Evolutionary conservation across 108 stramenopile species (phyloP).

Genomic region (Pseudonitzschia pungens): DNA sequence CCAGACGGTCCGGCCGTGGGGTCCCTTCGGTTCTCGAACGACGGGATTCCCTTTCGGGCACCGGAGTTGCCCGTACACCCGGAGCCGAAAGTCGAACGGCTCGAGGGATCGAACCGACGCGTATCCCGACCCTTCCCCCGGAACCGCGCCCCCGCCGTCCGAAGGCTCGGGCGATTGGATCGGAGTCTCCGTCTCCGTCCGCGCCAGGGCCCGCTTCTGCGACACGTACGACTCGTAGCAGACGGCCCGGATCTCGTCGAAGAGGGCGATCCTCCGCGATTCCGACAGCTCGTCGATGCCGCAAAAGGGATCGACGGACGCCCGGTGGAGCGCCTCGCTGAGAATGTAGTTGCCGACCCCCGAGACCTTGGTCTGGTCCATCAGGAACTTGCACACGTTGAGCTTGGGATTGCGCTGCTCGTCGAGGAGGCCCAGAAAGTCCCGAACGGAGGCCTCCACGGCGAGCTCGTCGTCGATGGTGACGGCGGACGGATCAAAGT

Average conservation of each 20-base stretch:
- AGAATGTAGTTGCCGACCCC: slow-evolving; percentile 81
- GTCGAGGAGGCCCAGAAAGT: slow-evolving; percentile 28
- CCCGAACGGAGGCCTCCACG: not conserved
- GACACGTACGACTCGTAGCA: slow-evolving; percentile 55
- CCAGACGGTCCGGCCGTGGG: slow-evolving; percentile 81
- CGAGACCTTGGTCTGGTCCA: slow-evolving; percentile 71
- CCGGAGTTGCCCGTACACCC: slow-evolving; percentile 64
- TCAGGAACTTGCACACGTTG: slow-evolving; percentile 85
- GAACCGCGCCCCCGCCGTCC: too few species aligned
- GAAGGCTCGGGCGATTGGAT: too few species aligned
- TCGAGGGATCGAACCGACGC: slow-evolving; percentile 14
- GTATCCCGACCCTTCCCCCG: not conserved
- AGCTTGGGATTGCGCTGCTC: slow-evolving; percentile 34
- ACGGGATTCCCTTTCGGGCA: slow-evolving; percentile 62
- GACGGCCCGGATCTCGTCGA: slow-evolving; percentile 48
- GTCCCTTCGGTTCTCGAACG: slow-evolving; percentile 61
- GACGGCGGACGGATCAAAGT: slow-evolving; percentile 1
- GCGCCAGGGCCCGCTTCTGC: slow-evolving; percentile 19
- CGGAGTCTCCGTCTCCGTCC: not conserved
- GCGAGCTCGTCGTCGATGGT: slow-evolving; percentile 61
- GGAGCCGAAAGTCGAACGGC: slow-evolving; percentile 67
- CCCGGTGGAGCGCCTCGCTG: slow-evolving; percentile 75
- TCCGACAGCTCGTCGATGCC: slow-evolving; percentile 55
- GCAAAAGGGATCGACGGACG: slow-evolving; percentile 75
- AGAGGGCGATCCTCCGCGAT: slow-evolving; percentile 40